These are phyloP conservation scores for Scutellaria barbata DNA, from an alignment of 257 asterid species.

Conservation along the genomic window DNA sequence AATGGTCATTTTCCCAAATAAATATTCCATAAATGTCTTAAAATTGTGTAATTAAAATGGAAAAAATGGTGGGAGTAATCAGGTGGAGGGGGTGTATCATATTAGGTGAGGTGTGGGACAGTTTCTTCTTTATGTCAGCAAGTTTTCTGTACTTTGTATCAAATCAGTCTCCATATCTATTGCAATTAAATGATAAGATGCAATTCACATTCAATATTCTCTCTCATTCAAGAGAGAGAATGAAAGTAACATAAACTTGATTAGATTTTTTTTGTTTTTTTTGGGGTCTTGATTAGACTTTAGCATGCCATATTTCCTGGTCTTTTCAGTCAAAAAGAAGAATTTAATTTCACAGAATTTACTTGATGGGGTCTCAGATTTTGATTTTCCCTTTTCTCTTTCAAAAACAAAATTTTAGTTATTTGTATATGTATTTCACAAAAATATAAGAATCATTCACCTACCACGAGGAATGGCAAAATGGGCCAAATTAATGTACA, in stretches of 20 bases:
- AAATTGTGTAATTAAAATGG: too few species aligned
- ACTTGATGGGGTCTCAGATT: background rate
- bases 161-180: background rate
- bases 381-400: background rate
- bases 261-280: conserved; percentile 10
- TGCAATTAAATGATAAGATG: conserved; percentile 8
- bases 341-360: background rate
- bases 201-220: conserved; percentile 36
- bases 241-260: conserved; percentile 17
- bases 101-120: background rate
- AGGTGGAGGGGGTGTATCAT: background rate
- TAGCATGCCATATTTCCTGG: conserved; percentile 33
- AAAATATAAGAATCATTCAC: too few species aligned
- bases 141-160: conserved; percentile 33
- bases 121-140: conserved; percentile 27
- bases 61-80: background rate
- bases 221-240: conserved; percentile 8
- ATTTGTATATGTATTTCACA: too few species aligned
- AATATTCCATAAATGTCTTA: too few species aligned
- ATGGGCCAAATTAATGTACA: too few species aligned
- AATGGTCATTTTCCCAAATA: too few species aligned
- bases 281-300: conserved; percentile 34
- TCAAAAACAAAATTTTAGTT: background rate
- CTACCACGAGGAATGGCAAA: too few species aligned
- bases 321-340: conserved; percentile 31